Percentiles rank a stretch among this genome's conserved stretches.
Conservation (phyloP, 1,284 basidiomycete genomes). For the Ceratobasidium sp. region DNA sequence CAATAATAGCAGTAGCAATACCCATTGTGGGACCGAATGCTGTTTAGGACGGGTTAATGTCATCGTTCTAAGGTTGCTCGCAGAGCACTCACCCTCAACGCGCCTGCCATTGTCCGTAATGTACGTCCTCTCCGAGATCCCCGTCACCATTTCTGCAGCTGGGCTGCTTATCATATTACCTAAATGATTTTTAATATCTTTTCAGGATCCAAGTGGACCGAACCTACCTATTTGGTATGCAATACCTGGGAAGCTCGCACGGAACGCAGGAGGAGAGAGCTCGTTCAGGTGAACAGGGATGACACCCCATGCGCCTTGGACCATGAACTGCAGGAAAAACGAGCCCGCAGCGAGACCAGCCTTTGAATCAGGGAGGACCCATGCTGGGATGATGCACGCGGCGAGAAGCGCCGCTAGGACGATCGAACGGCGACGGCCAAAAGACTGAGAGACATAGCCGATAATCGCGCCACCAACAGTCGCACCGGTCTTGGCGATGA, state of each 20-base stretch:
- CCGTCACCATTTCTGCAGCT: constrained; percentile 11
- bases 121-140: constrained; percentile 25
- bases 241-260: constrained; percentile 58
- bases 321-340: constrained; percentile 85
- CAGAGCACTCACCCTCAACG: constrained; percentile 20
- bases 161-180: background rate
- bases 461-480: constrained; percentile 82
- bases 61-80: background rate
- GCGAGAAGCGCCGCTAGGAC: constrained; percentile 58
- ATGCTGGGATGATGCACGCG: constrained; percentile 65
- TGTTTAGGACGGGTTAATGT: background rate
- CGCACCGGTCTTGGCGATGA: constrained; percentile 86
- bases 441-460: constrained; percentile 83
- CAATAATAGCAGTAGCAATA: constrained; percentile 39
- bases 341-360: constrained; percentile 77
- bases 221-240: constrained; percentile 56
- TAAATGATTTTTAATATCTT: no score
- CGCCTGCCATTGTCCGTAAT: constrained; percentile 22
- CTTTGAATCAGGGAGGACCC: constrained; percentile 81
- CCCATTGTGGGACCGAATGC: constrained; percentile 32
- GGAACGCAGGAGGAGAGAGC: constrained; percentile 59
- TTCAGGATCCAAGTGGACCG: constrained; percentile 50
- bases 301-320: constrained; percentile 53
- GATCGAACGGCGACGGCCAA: constrained; percentile 89
- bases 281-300: constrained; percentile 58